Evolutionary conservation across 2,329 filamentous ascomycete species (phyloP), one percentile per base, ranked within the genome.

Genomic region (Lizonia empirigonia): DNA sequence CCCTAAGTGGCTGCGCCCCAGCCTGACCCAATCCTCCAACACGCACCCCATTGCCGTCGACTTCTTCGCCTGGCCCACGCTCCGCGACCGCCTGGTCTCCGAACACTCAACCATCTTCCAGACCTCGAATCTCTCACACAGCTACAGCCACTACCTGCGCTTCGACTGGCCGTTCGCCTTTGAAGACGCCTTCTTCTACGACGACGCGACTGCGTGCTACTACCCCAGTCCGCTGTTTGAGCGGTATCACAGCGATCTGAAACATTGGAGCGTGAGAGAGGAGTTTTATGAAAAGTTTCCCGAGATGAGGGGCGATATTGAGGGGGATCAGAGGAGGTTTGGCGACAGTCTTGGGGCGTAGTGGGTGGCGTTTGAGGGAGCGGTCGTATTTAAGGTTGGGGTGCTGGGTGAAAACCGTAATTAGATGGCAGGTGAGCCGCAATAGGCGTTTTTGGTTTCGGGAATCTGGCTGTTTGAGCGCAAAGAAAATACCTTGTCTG

Each of bases 151-250:
- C 10, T 64, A 63, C 44, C 45, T 70, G 5, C 56, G 57, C 15
- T 70, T 70, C 20, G 67, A 69, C 35, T 70, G 69, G 67, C 67
- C 67, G 1, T 71, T 68, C 40, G 54, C 63, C 8, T 66, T 67
- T 35, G 68, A 70, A 44, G 68, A 71, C 27, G 56, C 65, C 0
- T 71, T 71, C 36, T 69, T 63, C 55, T 56, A 44, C 27, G 64
- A 70, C 19, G 59, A 63, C 4, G 22, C 19, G 1, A 40, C 42
- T 0, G 56, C 56, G 1, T 24, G 6, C 2, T 59, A 63, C 23
- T 57, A 55, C 24, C 66, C 68, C 0, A 62, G 55, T 40, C 66
- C 66, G 13, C 36, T 71, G 10, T 70, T 70, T 38, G 67, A 70
- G 53, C 52, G 60, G 5, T 70, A 69, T 41, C 68, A 71, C 37